phyloP scores from a whole-genome alignment of 305 asterid species.

The Plantago rigida region DNA sequence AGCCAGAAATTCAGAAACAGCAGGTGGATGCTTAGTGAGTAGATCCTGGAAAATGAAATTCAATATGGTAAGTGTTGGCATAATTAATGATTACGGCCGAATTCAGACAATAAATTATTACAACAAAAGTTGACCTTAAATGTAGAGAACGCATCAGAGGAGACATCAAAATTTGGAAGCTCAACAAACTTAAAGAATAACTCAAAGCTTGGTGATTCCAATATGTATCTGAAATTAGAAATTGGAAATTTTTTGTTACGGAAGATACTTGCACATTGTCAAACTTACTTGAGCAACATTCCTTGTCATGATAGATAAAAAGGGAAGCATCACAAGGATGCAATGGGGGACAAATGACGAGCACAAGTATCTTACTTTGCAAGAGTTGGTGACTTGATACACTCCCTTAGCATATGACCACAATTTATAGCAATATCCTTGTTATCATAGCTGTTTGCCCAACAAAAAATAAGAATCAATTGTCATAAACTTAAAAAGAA shows the following conservation, averaged over 20 bases:
- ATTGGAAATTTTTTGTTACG: conserved; percentile 22
- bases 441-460: conserved; percentile 70
- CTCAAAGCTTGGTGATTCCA: conserved; percentile 95
- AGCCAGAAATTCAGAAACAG: conserved; percentile 70
- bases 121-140: conserved; percentile 60
- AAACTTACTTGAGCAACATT: conserved; percentile 20
- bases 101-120: conserved; percentile 9
- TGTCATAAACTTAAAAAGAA: conserved; percentile 1
- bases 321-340: conserved; percentile 18
- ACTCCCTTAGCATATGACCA: conserved; percentile 93
- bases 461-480: conserved; percentile 14
- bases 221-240: conserved; percentile 58
- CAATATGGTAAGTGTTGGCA: conserved; percentile 26
- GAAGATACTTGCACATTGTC: conserved; percentile 18
- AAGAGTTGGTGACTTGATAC: conserved; percentile 78
- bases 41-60: conserved; percentile 53
- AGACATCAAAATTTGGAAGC: conserved; percentile 81
- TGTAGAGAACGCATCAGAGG: conserved; percentile 93
- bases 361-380: conserved; percentile 59
- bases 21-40: conserved; percentile 65
- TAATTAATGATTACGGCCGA: conserved; percentile 19
- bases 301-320: conserved; percentile 17
- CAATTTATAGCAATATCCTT: conserved; percentile 90
- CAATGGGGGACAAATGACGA: conserved; percentile 21
- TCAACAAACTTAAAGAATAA: conserved; percentile 83